Conservation (phyloP, 1,139 yeast species). For the Zygoascus hellenicus region DNA sequence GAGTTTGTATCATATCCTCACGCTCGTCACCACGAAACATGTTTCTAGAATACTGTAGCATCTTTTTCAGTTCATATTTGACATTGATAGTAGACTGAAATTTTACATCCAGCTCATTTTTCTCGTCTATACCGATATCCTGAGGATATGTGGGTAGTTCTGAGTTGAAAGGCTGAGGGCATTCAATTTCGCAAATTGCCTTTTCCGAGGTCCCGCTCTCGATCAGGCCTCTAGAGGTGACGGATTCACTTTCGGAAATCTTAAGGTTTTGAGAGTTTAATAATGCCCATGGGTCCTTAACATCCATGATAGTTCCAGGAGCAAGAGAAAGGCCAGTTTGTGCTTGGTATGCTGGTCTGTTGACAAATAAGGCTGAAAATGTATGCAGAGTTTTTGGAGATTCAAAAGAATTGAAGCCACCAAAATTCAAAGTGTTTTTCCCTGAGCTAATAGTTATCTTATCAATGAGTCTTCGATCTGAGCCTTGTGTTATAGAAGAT, state of each 20-base stretch:
- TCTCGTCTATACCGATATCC: constrained; percentile 15
- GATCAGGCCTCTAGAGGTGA: constrained; percentile 11
- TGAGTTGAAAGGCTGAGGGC: constrained; percentile 21
- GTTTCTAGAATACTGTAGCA: constrained; percentile 43
- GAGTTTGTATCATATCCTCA: constrained; percentile 55
- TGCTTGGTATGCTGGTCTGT: constrained; percentile 20
- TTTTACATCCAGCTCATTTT: constrained; percentile 32
- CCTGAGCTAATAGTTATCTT: constrained; percentile 3
- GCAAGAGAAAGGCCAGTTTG: constrained; percentile 15
- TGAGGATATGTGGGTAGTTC: constrained; percentile 24
- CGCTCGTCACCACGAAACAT: constrained; percentile 49
- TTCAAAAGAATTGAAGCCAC: neutral
- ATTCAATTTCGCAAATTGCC: constrained; percentile 15
- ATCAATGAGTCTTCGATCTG: constrained; percentile 25
- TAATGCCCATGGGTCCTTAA: constrained; percentile 14
- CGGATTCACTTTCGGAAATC: neutral
- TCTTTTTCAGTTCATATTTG: constrained; percentile 42
- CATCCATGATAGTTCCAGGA: constrained; percentile 11
- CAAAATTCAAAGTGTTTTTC: constrained; percentile 5
- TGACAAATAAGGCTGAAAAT: constrained; percentile 35
- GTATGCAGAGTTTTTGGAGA: constrained; percentile 18
- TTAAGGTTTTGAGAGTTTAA: neutral
- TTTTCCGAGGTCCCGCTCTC: constrained; percentile 22
- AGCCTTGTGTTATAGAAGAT: constrained; percentile 20
- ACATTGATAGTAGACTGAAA: constrained; percentile 45